Base-by-base conservation (phyloP, 306 rosid genomes). In the Ammopiptanthus mongolicus region DNA sequence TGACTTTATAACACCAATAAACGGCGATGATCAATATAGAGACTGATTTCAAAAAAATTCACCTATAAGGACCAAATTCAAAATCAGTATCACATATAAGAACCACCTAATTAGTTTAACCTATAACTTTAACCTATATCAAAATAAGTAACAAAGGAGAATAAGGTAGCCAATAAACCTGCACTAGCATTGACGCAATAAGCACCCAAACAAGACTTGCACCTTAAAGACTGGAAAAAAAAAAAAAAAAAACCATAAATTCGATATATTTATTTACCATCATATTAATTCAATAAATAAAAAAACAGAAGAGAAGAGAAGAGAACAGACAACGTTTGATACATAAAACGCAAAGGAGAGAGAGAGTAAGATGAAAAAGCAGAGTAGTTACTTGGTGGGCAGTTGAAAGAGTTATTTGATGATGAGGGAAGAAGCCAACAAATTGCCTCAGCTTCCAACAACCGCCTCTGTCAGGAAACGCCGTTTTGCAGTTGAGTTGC, bases 171-270 rank as follows among this genome's bases (percentile, higher is more conserved):
- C 57, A 79, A 64, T 82, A 81, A 61, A 83, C 96, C 96, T 67
- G 97, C 71, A 79, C 82, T 47, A 68, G 91, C 93, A 77, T 51
- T 77, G 80, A 87, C 63, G 56, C 76, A 69, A 84, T 56, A 79
- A 52, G 84, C 70, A 77, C 77, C 75, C 74, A 88, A 83, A 71
- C 80, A 78, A 25, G 88, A 74, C 64, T 60, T 81, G 58, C 85
- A 55, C 25, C 84, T 73, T 69, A 88, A 84, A 76, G 75, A 82
- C 99, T 95, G 92, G 61, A 80, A 80, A 64, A 14, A 78, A 68
- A 25, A 59, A 11, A 80, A 80, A 64, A 14, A 78, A 68, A 25
- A 59, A 11, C 47, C 3, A 31, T 6, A 17, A 60, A 19, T 18
- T 29, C 57, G 51, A 67, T 8, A 60, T 36, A 63, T 81, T 79